Evolutionary conservation across 371 early-diverging fungal genomes (phyloP).

Genomic region (Homolaphlyctis polyrhiza): DNA sequence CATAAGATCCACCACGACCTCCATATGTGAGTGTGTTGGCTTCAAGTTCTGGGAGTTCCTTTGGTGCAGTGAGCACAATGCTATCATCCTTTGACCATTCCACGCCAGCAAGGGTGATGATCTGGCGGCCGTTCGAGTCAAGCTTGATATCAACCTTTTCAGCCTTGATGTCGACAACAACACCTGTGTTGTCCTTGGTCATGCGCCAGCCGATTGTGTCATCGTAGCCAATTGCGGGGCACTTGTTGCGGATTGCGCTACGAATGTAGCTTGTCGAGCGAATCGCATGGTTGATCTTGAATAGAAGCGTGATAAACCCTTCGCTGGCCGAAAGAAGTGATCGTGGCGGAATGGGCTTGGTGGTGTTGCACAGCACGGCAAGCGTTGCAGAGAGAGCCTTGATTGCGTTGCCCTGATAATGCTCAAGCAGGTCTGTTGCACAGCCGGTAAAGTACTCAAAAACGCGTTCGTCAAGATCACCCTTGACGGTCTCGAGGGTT

Average conservation of each 20-base stretch:
- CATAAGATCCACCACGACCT: constrained; percentile 33
- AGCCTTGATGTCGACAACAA: constrained; percentile 72
- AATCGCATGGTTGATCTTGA: constrained; percentile 55
- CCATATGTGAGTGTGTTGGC: constrained; percentile 29
- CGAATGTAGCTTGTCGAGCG: constrained; percentile 77
- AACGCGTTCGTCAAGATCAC: constrained; percentile 63
- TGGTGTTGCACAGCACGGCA: constrained; percentile 79
- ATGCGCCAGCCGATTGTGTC: constrained; percentile 65
- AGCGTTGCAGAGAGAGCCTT: constrained; percentile 77
- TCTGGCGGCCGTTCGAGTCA: constrained; percentile 9
- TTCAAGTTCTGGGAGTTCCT: constrained; percentile 73
- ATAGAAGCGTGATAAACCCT: constrained; percentile 71
- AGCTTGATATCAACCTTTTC: constrained; percentile 52
- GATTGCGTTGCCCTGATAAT: constrained; percentile 47
- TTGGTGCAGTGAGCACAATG: constrained; percentile 61
- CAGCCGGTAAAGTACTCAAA: constrained; percentile 68
- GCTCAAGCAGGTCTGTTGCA: constrained; percentile 62
- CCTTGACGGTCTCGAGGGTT: constrained; percentile 60
- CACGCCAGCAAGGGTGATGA: constrained; percentile 27
- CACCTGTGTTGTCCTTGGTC: constrained; percentile 72
- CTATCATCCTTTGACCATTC: constrained; percentile 58
- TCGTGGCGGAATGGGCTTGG: constrained; percentile 71
- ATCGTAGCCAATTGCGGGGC: constrained; percentile 40
- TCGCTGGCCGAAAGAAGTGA: constrained; percentile 76
- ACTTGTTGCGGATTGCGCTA: constrained; percentile 63